These are phyloP conservation scores for Fagopyrum homotropicum DNA, from an alignment of 148 eudicot genomes.

Conservation along the genomic window DNA sequence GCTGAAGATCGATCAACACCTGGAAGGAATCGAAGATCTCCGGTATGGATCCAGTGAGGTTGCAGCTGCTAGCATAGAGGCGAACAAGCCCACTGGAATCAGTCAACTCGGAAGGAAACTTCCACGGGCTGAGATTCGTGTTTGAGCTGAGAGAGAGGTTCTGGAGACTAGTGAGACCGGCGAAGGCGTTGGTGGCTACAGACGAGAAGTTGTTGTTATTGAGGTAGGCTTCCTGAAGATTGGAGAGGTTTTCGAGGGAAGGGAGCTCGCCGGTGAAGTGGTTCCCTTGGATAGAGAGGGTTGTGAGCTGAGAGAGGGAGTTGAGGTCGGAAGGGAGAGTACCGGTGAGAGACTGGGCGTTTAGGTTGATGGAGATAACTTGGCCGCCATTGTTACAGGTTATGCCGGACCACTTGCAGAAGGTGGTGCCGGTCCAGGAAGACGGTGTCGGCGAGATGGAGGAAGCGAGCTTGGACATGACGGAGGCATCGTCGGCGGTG, in stretches of 20 bases:
- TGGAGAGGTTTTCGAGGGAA: constrained; percentile 33
- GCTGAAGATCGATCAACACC: constrained; percentile 28
- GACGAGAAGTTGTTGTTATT: constrained; percentile 49
- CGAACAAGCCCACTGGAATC: constrained; percentile 26
- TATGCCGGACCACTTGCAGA: constrained; percentile 56
- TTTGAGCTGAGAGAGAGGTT: constrained; percentile 34
- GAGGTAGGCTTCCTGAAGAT: constrained; percentile 27
- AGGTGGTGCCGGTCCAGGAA: constrained; percentile 34
- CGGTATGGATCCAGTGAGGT: constrained; percentile 39
- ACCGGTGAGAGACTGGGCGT: constrained; percentile 32
- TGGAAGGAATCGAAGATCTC: constrained; percentile 44
- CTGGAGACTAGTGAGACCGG: constrained; percentile 41
- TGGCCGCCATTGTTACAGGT: constrained; percentile 29
- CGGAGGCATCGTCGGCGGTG: constrained; percentile 39
- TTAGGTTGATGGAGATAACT: constrained; percentile 48
- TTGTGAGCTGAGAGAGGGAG: constrained; percentile 44
- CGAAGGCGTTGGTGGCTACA: constrained; percentile 26
- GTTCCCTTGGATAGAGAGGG: constrained; percentile 44
- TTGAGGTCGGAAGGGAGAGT: constrained; percentile 40
- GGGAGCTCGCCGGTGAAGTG: constrained; percentile 53
- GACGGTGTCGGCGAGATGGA: constrained; percentile 32
- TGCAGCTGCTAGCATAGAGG: constrained; percentile 31
- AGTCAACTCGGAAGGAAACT: constrained; percentile 29
- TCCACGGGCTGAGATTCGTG: constrained; percentile 33
- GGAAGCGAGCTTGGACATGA: constrained; percentile 34